These are phyloP conservation scores for Pleurotus tuoliensis DNA, from an alignment of 768 basidiomycete genomes.

Conservation along the genomic window DNA sequence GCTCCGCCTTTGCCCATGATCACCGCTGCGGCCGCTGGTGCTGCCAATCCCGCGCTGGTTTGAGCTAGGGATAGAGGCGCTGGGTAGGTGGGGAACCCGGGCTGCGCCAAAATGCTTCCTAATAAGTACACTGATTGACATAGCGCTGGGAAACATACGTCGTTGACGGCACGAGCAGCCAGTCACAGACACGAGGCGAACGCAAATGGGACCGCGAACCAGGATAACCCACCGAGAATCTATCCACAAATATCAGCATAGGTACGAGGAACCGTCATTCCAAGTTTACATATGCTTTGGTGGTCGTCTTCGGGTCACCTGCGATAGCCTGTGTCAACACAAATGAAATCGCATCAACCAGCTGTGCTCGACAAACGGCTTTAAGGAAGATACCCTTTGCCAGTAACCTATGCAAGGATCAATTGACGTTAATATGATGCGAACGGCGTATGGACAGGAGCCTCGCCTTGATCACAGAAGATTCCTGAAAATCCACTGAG, in stretches of 20 bases:
- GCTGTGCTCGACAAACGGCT: not conserved
- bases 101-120: slow-evolving; percentile 22
- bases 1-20: slow-evolving; percentile 44
- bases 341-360: not conserved
- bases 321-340: slow-evolving; percentile 38
- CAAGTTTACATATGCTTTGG: slow-evolving; percentile 42
- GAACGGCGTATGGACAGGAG: not conserved
- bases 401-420: slow-evolving; percentile 39
- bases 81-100: slow-evolving; percentile 51
- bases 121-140: not conserved
- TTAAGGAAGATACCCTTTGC: slow-evolving; percentile 39
- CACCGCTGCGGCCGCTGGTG: slow-evolving; percentile 42
- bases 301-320: slow-evolving; percentile 45
- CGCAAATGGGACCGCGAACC: slow-evolving; percentile 53
- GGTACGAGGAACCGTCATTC: not conserved
- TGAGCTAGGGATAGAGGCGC: slow-evolving; percentile 33
- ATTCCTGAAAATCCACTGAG: slow-evolving; percentile 42
- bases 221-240: slow-evolving; percentile 56
- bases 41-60: slow-evolving; percentile 39
- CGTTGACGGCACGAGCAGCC: slow-evolving; percentile 30
- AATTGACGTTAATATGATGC: slow-evolving; percentile 1
- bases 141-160: slow-evolving; percentile 17
- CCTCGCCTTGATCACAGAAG: slow-evolving; percentile 47
- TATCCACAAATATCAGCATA: slow-evolving; percentile 12
- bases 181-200: slow-evolving; percentile 46